Percentiles rank a stretch among this genome's conserved stretches.
These are phyloP conservation scores for Hyaloscypha finlandica DNA, from an alignment of 495 filamentous ascomycete species.

Conservation along the genomic window DNA sequence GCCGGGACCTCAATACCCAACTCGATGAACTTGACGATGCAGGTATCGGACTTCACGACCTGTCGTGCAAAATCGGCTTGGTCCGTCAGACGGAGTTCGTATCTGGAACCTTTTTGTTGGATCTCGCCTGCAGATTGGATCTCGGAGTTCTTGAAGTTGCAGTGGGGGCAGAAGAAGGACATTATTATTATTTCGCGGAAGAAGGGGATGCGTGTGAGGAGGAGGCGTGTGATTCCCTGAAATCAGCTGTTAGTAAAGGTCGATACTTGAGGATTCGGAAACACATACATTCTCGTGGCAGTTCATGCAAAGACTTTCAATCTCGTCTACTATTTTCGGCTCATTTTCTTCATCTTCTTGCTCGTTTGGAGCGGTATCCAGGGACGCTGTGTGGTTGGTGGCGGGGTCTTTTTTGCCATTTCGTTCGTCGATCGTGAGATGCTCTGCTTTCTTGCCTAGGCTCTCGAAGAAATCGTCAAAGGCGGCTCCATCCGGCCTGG, in stretches of 20 bases:
- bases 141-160: constrained; percentile 85
- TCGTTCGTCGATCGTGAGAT: constrained; percentile 35
- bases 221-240: constrained; percentile 80
- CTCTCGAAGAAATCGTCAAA: constrained; percentile 51
- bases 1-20: constrained; percentile 89
- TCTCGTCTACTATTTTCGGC: constrained; percentile 63
- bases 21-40: constrained; percentile 76
- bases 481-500: constrained; percentile 32
- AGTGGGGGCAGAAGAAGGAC: constrained; percentile 91
- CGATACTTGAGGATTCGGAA: not conserved
- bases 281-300: constrained; percentile 75
- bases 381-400: not conserved
- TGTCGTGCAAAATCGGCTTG: constrained; percentile 77
- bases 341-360: constrained; percentile 31
- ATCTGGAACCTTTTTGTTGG: constrained; percentile 82
- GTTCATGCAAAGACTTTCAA: constrained; percentile 80
- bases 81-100: constrained; percentile 69
- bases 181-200: constrained; percentile 97
- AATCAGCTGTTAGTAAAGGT: constrained; percentile 8
- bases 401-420: constrained; percentile 8
- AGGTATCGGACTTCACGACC: constrained; percentile 88
- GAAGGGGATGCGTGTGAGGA: constrained; percentile 89
- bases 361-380: not conserved
- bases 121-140: constrained; percentile 88
- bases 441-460: constrained; percentile 54